Percentiles rank a stretch among this genome's conserved stretches.
Evolutionary conservation across 1,284 basidiomycete species (phyloP).

Genomic region (Meira miltonrushii): DNA sequence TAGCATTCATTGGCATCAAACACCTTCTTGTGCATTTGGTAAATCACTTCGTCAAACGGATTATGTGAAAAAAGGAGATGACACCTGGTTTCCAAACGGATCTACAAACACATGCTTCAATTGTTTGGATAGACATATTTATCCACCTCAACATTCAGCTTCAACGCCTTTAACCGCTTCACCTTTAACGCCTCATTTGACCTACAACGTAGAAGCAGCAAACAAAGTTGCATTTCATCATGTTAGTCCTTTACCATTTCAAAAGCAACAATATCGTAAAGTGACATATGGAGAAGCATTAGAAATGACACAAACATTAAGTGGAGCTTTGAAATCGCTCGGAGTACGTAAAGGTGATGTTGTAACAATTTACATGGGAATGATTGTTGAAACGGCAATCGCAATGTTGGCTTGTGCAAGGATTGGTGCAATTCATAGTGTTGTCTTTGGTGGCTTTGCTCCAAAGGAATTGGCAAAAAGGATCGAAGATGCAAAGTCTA

Average conservation of each 20-base stretch:
- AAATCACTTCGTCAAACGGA: conserved; percentile 10
- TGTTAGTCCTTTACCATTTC: conserved; percentile 36
- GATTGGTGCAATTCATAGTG: conserved; percentile 49
- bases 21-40: conserved; percentile 30
- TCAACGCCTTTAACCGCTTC: conserved; percentile 28
- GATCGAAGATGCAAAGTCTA: conserved; percentile 39
- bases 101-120: conserved; percentile 35
- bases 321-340: conserved; percentile 36
- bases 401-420: conserved; percentile 47
- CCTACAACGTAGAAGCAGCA: conserved; percentile 20
- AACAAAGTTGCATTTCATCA: conserved; percentile 34
- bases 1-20: conserved; percentile 36
- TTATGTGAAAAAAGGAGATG: conserved; percentile 6
- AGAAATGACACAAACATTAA: conserved; percentile 35
- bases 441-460: conserved; percentile 50
- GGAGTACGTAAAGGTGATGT: conserved; percentile 42
- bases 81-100: conserved; percentile 35
- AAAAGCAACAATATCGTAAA: conserved; percentile 25
- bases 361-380: conserved; percentile 47
- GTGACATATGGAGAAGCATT: conserved; percentile 40
- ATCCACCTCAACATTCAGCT: conserved; percentile 18
- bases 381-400: conserved; percentile 45
- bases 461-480: conserved; percentile 44
- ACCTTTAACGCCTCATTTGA: conserved; percentile 30
- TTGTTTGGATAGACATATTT: conserved; percentile 27